Evolutionary conservation across 202 grass and related monocot species (phyloP), one percentile per base, ranked within the genome.

Genomic region (Setaria italica): DNA sequence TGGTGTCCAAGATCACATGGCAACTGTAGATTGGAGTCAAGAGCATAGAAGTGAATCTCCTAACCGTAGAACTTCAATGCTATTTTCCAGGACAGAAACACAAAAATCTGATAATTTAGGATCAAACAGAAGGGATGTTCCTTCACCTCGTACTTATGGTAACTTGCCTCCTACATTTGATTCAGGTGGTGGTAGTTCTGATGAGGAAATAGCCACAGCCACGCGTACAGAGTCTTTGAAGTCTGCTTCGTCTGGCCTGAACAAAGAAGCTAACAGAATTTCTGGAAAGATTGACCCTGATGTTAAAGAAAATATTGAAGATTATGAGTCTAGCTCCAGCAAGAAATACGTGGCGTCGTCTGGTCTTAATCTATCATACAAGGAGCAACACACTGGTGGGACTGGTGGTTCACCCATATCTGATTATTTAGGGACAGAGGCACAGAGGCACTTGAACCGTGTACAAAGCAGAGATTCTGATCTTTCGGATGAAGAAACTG

Each of bases 121-220:
- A 85, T 80, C 13, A 81, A 89, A 79, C 67, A 90, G 35, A 69
- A 85, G 80, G 49, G 81, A 80, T 45, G 51, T 74, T 57, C 41
- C 76, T 14, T 79, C 58, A 6, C 67, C 89, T 71, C 80, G 25
- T 55, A 87, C 82, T 80, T 82, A 75, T 80, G 81, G 91, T 85
- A 85, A 70, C 71, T 45, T 71, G 9, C 71, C 50, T 39, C 93
- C 97, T 69, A 76, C 90, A 78, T 99, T 89, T 86, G 97, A 99
- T 74, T 99, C 93, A 57, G 88, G 94, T 89, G 85, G 80, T 62
- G 29, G 51, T 72, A 94, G 79, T 72, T 98, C 96, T 43, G 90
- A 94, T 29, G 81, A 87, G 78, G 79, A 90, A 63, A 84, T 84
- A 80, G 25, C 54, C 25, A 81, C 77, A 55, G 15, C 29, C 67